Evolutionary conservation across 148 eudicot species (phyloP).

Genomic region (Talinum fruticosum): DNA sequence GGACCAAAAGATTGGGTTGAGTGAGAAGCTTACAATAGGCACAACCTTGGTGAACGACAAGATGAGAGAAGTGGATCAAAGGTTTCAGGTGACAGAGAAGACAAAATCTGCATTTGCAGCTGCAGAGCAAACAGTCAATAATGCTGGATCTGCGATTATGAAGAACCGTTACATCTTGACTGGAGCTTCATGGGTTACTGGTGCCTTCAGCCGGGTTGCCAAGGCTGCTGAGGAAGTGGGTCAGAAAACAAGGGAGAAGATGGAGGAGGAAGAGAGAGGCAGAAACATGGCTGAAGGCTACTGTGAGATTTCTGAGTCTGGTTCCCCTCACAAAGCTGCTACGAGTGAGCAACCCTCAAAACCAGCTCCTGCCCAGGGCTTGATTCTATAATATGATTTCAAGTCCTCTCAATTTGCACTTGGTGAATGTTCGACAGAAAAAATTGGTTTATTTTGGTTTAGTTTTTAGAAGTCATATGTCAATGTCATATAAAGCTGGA

Average conservation of each 20-base stretch:
- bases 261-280: constrained; percentile 60
- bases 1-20: constrained; percentile 86
- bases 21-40: constrained; percentile 62
- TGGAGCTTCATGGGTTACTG: constrained; percentile 82
- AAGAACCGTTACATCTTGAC: constrained; percentile 83
- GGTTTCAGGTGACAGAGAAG: constrained; percentile 81
- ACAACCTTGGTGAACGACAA: constrained; percentile 78
- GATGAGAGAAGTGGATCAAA: constrained; percentile 85
- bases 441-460: neutral
- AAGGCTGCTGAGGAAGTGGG: constrained; percentile 83
- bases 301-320: constrained; percentile 35
- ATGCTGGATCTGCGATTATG: constrained; percentile 84
- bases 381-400: constrained; percentile 21
- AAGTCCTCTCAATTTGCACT: neutral
- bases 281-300: constrained; percentile 44
- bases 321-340: constrained; percentile 27
- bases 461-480: constrained; percentile 13
- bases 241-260: constrained; percentile 66
- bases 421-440: neutral
- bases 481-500: constrained; percentile 12
- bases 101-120: constrained; percentile 69
- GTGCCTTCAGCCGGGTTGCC: constrained; percentile 68
- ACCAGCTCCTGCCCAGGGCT: constrained; percentile 26
- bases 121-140: constrained; percentile 86
- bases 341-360: constrained; percentile 16